Conservation (phyloP, 2,329 filamentous ascomycete genomes). For the Annulohypoxylon truncatum region DNA sequence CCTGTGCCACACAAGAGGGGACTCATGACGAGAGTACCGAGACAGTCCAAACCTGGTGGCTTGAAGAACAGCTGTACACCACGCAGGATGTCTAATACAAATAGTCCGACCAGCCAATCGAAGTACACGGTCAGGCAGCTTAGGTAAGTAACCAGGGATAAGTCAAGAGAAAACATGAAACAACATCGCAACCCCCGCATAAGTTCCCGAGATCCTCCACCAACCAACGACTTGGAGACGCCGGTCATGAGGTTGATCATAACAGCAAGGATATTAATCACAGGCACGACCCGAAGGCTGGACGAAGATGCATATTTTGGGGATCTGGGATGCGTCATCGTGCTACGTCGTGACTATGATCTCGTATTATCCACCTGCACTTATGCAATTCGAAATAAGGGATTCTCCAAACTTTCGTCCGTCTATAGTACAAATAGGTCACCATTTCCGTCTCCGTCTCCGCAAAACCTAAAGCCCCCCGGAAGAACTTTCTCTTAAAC, state of each 20-base stretch:
- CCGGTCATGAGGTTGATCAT: slow-evolving; percentile 30
- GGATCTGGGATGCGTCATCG: slow-evolving; percentile 20
- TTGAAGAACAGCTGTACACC: not conserved
- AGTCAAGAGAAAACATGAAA: slow-evolving; percentile 19
- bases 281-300: slow-evolving; percentile 13
- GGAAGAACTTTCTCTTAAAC: not conserved
- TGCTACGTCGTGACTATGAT: slow-evolving; percentile 23
- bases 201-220: slow-evolving; percentile 11
- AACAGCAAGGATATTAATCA: slow-evolving; percentile 22
- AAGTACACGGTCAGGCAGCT: not conserved
- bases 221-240: slow-evolving; percentile 17
- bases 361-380: slow-evolving; percentile 1
- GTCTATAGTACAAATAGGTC: not conserved
- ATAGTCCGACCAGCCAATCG: slow-evolving; percentile 8
- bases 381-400: slow-evolving; percentile 4
- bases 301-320: slow-evolving; percentile 8
- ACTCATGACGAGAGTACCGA: slow-evolving; percentile 11
- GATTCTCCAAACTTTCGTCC: not conserved
- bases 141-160: not conserved
- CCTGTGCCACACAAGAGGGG: not conserved
- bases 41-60: not conserved
- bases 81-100: not conserved
- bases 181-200: slow-evolving; percentile 20
- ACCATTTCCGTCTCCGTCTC: not conserved
- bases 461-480: not conserved